These are phyloP conservation scores for Hordeum marinum DNA, from an alignment of 176 grass and related monocot species.

Conservation along the genomic window DNA sequence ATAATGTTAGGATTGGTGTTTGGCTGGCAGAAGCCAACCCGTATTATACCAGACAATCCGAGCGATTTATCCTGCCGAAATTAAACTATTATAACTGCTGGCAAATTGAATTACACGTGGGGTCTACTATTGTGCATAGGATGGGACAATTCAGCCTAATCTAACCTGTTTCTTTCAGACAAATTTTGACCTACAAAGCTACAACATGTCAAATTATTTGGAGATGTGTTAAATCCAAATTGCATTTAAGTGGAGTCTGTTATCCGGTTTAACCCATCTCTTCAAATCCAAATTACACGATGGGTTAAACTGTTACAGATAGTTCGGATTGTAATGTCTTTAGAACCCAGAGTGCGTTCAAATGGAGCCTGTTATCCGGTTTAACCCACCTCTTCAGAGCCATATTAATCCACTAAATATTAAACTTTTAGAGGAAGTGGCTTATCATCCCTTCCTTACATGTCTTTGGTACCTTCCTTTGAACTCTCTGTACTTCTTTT, in stretches of 20 bases:
- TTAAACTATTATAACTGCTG: background rate
- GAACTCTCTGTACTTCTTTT: background rate
- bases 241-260: background rate
- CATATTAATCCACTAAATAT: constrained; percentile 6
- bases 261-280: constrained; percentile 1
- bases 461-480: background rate
- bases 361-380: background rate
- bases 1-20: background rate
- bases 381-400: background rate
- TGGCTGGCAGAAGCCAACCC: background rate
- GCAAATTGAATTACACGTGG: background rate
- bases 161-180: background rate
- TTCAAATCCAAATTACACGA: background rate
- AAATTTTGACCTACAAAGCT: background rate
- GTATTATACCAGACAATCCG: background rate
- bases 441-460: background rate
- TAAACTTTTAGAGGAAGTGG: background rate
- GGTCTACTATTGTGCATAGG: background rate
- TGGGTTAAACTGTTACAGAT: too few relatives aligned
- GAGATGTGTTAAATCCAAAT: background rate
- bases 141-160: background rate
- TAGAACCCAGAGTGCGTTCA: background rate
- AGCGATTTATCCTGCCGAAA: constrained; percentile 3
- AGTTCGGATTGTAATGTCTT: background rate
- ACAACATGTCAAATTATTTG: background rate